A percentile compares a stretch with the other conserved stretches of the same genome.
Evolutionary conservation across 345 rosid species (phyloP).

Genomic region (Boechera divaricarpa): DNA sequence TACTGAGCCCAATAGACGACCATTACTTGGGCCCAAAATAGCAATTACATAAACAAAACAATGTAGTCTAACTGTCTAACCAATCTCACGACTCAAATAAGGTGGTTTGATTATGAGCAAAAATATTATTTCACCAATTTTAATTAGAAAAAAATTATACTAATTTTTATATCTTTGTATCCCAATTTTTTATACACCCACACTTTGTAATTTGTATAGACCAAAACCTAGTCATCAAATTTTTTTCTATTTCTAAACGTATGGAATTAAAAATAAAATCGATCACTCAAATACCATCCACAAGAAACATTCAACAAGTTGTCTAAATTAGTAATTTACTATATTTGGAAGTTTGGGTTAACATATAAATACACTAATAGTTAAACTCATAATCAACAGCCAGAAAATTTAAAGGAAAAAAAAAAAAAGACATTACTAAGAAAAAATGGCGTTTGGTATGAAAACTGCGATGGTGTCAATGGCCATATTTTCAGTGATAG

Average conservation of each 20-base stretch:
- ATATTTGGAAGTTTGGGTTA: constrained; percentile 23
- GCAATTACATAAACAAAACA: no score
- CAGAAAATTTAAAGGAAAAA: background rate
- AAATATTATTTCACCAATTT: no score
- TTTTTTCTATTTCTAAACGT: background rate
- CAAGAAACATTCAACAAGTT: background rate
- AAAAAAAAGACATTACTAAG: background rate
- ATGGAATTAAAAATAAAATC: background rate
- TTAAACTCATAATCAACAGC: constrained; percentile 6
- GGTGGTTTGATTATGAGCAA: no score
- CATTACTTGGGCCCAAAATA: no score
- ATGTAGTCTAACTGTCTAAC: no score
- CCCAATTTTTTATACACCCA: background rate
- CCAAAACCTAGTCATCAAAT: background rate
- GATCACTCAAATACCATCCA: constrained; percentile 15
- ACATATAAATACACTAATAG: constrained; percentile 27
- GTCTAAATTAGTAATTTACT: constrained; percentile 26
- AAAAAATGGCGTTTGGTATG: constrained; percentile 25
- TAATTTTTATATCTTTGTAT: no score
- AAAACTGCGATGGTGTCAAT: constrained; percentile 5
- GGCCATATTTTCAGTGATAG: constrained; percentile 6
- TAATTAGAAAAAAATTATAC: no score
- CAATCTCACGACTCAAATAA: no score
- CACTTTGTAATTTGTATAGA: background rate
- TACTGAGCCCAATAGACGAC: no score